These are phyloP conservation scores for Herpetospermum pedunculosum DNA, from an alignment of 306 rosid species.

Conservation along the genomic window DNA sequence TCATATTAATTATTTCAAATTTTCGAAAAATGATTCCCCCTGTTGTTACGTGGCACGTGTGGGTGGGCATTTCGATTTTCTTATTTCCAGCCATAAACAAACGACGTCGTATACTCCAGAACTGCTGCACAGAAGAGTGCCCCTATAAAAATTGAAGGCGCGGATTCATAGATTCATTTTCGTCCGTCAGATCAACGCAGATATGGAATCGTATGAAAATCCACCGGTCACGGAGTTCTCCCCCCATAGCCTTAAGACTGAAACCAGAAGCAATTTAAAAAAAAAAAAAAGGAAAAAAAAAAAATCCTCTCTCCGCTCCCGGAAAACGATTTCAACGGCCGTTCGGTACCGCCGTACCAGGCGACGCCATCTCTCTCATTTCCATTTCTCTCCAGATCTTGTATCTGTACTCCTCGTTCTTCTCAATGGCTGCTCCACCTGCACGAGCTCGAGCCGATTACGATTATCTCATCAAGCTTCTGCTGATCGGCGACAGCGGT, in stretches of 20 bases:
- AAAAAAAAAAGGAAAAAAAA: neutral
- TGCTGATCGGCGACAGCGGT: constrained; percentile 98
- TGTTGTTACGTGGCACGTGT: neutral
- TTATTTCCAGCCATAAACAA: neutral
- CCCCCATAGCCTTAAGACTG: constrained; percentile 5
- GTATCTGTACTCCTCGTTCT: neutral
- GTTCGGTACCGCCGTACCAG: constrained; percentile 10
- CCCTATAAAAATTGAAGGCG: neutral
- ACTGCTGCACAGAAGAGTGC: neutral
- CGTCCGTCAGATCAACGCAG: neutral
- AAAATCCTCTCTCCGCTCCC: neutral
- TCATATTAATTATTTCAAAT: too few relatives aligned
- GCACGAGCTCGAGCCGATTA: constrained; percentile 96
- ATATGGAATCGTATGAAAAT: neutral
- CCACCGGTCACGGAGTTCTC: constrained; percentile 4
- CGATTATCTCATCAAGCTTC: constrained; percentile 89
- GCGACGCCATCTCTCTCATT: neutral
- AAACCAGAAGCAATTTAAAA: neutral
- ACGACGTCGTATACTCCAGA: neutral
- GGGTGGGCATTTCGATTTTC: neutral
- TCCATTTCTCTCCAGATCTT: neutral
- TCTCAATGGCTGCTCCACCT: constrained; percentile 75
- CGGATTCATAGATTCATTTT: neutral
- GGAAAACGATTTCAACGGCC: constrained; percentile 12
- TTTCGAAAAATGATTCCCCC: neutral